Conservation (phyloP, 805 yeast species). For the Ogataea trehalophila region DNA sequence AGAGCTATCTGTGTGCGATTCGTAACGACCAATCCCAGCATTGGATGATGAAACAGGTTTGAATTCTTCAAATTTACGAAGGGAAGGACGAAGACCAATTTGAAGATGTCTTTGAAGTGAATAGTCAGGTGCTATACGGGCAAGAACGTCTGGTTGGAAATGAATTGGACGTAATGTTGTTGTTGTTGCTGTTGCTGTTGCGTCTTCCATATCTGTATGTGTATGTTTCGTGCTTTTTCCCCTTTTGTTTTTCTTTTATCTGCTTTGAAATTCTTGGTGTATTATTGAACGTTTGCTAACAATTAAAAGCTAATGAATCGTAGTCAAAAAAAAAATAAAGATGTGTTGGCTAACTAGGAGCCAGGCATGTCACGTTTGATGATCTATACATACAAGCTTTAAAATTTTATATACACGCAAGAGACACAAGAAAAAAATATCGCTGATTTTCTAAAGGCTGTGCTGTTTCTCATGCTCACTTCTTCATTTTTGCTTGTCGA, state of each 20-base stretch:
- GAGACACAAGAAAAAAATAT: too few species aligned
- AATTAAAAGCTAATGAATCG: too few species aligned
- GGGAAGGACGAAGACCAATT: conserved; percentile 70
- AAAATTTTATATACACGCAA: too few species aligned
- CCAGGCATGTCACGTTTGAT: too few species aligned
- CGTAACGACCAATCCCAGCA: conserved; percentile 35
- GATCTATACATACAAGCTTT: too few species aligned
- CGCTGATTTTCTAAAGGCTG: too few species aligned
- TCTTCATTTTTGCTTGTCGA: too few species aligned
- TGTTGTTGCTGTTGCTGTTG: conserved; percentile 1
- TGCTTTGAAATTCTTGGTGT: neutral
- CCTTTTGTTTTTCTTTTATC: neutral
- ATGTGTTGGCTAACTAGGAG: too few species aligned
- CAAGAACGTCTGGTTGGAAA: conserved; percentile 78
- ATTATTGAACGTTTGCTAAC: too few species aligned
- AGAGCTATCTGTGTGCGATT: neutral
- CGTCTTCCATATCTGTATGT: conserved; percentile 6
- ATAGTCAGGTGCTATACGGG: conserved; percentile 80
- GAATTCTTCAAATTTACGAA: conserved; percentile 69
- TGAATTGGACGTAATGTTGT: conserved; percentile 38
- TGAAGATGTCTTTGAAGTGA: conserved; percentile 76
- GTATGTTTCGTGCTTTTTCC: neutral
- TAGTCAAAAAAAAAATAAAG: too few species aligned
- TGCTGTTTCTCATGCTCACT: too few species aligned
- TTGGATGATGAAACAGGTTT: conserved; percentile 43